Conservation (phyloP, 495 filamentous ascomycete species). For the Talaromyces thailandensis region DNA sequence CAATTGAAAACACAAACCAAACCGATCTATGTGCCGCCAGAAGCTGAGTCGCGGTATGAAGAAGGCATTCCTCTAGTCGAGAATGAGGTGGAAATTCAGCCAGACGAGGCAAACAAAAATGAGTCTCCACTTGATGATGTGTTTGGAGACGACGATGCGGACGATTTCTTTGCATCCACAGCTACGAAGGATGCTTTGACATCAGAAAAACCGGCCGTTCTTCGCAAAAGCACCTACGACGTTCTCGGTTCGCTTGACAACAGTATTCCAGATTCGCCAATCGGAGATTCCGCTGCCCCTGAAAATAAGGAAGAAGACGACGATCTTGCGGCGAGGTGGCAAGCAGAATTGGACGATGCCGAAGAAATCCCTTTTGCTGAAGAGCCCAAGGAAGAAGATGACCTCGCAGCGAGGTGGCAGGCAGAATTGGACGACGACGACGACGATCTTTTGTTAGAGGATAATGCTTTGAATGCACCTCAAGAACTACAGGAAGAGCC, state of each 20-base stretch:
- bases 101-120: neutral
- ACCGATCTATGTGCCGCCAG: conserved; percentile 33
- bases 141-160: conserved; percentile 32
- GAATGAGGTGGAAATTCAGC: conserved; percentile 17
- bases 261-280: conserved; percentile 19
- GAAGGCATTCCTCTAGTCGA: conserved; percentile 38
- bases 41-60: conserved; percentile 38
- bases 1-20: conserved; percentile 41
- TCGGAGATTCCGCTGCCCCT: conserved; percentile 9
- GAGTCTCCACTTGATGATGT: conserved; percentile 16
- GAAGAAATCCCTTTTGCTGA: conserved; percentile 12
- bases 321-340: conserved; percentile 17
- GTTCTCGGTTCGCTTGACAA: conserved; percentile 24
- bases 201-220: conserved; percentile 13
- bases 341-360: conserved; percentile 14
- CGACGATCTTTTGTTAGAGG: conserved; percentile 67
- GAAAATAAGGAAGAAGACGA: conserved; percentile 11
- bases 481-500: neutral
- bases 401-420: conserved; percentile 76
- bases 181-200: neutral
- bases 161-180: conserved; percentile 28
- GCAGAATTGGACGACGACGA: conserved; percentile 72
- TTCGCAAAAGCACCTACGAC: conserved; percentile 36
- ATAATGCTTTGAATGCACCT: conserved; percentile 25
- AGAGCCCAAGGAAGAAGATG: conserved; percentile 34